Evolutionary conservation across 257 asterid species (phyloP).

Genomic region (Solanum pinnatisectum): DNA sequence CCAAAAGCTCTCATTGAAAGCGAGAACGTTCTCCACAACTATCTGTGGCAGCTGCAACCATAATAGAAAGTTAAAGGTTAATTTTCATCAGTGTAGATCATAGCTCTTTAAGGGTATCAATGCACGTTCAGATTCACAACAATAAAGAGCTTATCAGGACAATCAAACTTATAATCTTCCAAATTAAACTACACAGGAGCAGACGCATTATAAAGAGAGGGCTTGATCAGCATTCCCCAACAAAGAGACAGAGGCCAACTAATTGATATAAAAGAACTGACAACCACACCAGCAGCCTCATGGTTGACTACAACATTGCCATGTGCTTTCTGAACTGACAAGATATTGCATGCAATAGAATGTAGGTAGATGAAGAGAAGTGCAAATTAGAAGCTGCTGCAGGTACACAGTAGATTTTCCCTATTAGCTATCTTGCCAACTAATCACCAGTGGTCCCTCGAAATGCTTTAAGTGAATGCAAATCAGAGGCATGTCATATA

Average conservation of each 20-base stretch:
- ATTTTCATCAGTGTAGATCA: neutral
- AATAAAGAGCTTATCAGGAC: neutral
- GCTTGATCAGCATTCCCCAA: neutral
- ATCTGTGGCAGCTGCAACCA: slow-evolving; percentile 63
- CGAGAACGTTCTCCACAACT: slow-evolving; percentile 88
- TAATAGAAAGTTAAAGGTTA: neutral
- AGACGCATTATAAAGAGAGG: neutral
- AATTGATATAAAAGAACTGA: neutral
- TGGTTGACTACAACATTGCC: neutral
- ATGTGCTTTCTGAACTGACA: neutral
- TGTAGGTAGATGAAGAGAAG: neutral
- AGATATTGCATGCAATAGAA: neutral
- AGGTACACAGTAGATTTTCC: neutral
- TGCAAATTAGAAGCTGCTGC: neutral
- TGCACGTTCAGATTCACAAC: neutral
- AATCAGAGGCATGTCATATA: neutral
- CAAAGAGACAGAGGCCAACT: neutral
- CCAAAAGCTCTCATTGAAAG: slow-evolving; percentile 91
- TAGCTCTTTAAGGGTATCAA: neutral
- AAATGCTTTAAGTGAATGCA: neutral
- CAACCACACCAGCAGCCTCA: neutral
- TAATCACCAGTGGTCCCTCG: neutral
- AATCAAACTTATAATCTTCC: neutral
- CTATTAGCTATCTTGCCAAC: neutral
- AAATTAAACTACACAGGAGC: neutral